Conservation (phyloP, 1,284 basidiomycete genomes). For the Ganoderma lucidum region DNA sequence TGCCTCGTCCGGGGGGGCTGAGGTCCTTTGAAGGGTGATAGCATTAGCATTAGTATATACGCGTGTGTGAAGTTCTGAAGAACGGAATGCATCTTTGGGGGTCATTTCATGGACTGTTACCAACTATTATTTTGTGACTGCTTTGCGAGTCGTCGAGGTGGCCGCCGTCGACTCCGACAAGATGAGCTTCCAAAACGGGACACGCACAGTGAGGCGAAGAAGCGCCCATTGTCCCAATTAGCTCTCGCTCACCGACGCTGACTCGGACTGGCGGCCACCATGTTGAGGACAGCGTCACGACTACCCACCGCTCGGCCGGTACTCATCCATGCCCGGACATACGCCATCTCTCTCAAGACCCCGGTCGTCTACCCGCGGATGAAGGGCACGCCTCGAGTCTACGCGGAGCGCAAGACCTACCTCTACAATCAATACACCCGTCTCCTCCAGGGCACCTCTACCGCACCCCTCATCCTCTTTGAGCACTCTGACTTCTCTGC, state of each 20-base stretch:
- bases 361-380: constrained; percentile 61
- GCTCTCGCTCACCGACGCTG: constrained; percentile 9
- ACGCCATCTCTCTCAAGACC: constrained; percentile 66
- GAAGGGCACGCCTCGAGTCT: constrained; percentile 60
- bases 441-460: constrained; percentile 61
- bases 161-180: background rate
- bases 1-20: no score
- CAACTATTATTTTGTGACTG: background rate
- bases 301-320: constrained; percentile 23
- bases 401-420: constrained; percentile 75
- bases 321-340: constrained; percentile 32
- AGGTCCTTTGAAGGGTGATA: no score
- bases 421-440: constrained; percentile 79
- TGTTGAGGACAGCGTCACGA: constrained; percentile 30
- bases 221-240: constrained; percentile 15
- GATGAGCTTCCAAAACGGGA: constrained; percentile 16
- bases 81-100: no score
- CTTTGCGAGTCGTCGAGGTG: background rate
- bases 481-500: constrained; percentile 75
- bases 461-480: constrained; percentile 73
- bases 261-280: constrained; percentile 17
- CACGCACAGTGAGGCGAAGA: constrained; percentile 6
- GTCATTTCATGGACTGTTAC: no score
- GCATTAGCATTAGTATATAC: no score
- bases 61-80: no score